Evolutionary conservation across 768 basidiomycete species (phyloP), one percentile per base, ranked within the genome.

Genomic region (Boletellus ananas): DNA sequence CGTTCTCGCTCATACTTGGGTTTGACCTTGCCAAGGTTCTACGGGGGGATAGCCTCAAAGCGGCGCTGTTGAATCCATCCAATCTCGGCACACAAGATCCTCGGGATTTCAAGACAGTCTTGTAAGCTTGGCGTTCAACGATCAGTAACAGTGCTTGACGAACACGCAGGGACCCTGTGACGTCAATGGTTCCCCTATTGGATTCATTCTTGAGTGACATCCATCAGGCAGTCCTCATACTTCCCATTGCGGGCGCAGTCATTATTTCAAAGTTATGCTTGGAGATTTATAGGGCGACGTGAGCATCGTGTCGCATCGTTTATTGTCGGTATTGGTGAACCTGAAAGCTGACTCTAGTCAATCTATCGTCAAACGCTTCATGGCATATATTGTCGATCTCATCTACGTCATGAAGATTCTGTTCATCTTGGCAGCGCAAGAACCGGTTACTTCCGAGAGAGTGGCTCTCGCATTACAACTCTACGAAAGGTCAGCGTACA

Each of bases 221-320:
- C 3, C 17, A 18, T 37, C 11, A 10, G 18, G n/a, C 21, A 0
- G 20, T 20, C 20, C 13, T 39, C 5, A 12, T 14, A 18, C 4
- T 39, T 4, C 38, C 38, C 4, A 18, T 23, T 18, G 20, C 38
- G 1, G 38, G 38, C 13, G 38, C 21, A 9, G 17, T 14, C 20
- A 21, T 23, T 20, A 11, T 38, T 5, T 11, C 11, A 18, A 13
- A 21, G 21, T 3, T 51, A 11, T 37, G 49, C 2, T 21, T n/a
- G 14, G 34, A 52, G 21, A 0, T 38, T 16, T 52, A 53, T 36
- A 46, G 16, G 16, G 16, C 50, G 4, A 43, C 50, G 50, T 52
- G 34, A 20, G 53, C n/a, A n/a, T 29, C 16, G 40, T 27, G n/a
- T n/a, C n/a, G n/a, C n/a, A n/a, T 16, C 16, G 7, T 3, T 41